Conservation (phyloP, 345 rosid species). For the Eucalyptus sideroxylon region DNA sequence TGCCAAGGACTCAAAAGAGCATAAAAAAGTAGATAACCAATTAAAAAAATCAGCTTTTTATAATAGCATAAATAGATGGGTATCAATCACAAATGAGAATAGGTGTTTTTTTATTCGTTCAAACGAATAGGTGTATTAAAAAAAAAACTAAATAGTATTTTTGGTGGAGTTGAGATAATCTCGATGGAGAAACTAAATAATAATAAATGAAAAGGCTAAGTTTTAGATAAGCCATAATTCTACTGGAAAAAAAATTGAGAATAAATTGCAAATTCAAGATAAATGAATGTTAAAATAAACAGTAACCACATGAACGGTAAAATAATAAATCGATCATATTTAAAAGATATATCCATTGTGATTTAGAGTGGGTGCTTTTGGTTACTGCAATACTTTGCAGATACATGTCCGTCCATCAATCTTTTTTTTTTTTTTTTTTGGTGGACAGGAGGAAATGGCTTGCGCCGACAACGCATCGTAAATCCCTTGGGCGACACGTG, state of each 20-base stretch:
- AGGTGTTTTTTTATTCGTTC: no score
- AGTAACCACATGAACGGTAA: background rate
- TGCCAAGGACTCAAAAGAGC: background rate
- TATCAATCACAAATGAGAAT: background rate
- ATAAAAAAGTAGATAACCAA: background rate
- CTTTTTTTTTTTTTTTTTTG: background rate
- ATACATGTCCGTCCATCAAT: background rate
- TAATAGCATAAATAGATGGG: background rate
- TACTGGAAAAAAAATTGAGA: background rate
- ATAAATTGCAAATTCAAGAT: background rate
- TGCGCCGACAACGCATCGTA: no score
- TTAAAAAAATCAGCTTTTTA: background rate
- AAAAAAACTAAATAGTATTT: background rate
- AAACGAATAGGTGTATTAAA: background rate
- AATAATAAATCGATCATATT: background rate
- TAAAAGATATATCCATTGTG: background rate
- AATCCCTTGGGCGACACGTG: no score
- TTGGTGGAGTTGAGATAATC: background rate
- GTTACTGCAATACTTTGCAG: background rate
- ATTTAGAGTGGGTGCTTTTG: background rate
- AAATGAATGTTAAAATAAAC: background rate
- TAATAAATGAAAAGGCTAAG: background rate
- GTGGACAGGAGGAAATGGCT: no score
- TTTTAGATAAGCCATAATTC: background rate
- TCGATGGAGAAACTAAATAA: background rate